These are phyloP conservation scores for Fulvia fulva DNA, from an alignment of 2,329 filamentous ascomycete species.

Conservation along the genomic window DNA sequence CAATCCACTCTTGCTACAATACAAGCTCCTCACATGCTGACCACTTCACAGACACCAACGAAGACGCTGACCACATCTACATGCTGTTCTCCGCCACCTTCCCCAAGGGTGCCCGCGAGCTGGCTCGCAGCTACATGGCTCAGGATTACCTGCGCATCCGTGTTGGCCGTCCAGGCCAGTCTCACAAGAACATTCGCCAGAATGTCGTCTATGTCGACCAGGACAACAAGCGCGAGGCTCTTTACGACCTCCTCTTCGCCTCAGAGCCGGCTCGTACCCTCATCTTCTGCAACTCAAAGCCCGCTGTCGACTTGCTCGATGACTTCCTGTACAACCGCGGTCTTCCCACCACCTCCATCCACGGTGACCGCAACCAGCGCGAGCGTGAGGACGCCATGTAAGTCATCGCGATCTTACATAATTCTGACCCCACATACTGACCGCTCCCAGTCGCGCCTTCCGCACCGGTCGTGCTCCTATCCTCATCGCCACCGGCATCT, in stretches of 20 bases:
- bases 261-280: conserved; percentile 73
- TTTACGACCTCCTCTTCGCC: conserved; percentile 68
- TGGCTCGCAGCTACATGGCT: conserved; percentile 73
- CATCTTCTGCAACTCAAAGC: conserved; percentile 83
- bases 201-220: conserved; percentile 64
- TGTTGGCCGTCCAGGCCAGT: conserved; percentile 76
- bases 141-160: conserved; percentile 73
- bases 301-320: conserved; percentile 75
- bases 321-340: conserved; percentile 76
- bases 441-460: conserved; percentile 62
- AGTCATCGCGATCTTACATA: conserved; percentile 31
- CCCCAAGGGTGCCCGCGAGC: conserved; percentile 68
- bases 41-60: conserved; percentile 60
- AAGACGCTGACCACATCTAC: conserved; percentile 64
- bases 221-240: conserved; percentile 62
- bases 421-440: background rate
- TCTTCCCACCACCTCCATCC: conserved; percentile 82
- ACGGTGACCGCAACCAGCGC: conserved; percentile 77
- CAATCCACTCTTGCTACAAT: background rate
- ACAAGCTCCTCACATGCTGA: conserved; percentile 17
- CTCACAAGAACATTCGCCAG: conserved; percentile 79
- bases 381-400: conserved; percentile 89
- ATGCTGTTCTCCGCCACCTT: conserved; percentile 96
- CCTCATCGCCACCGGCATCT: conserved; percentile 79
- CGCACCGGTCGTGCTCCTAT: conserved; percentile 70